Conservation (phyloP, 495 filamentous ascomycete genomes). For the Trichoderma orchidacearum region DNA sequence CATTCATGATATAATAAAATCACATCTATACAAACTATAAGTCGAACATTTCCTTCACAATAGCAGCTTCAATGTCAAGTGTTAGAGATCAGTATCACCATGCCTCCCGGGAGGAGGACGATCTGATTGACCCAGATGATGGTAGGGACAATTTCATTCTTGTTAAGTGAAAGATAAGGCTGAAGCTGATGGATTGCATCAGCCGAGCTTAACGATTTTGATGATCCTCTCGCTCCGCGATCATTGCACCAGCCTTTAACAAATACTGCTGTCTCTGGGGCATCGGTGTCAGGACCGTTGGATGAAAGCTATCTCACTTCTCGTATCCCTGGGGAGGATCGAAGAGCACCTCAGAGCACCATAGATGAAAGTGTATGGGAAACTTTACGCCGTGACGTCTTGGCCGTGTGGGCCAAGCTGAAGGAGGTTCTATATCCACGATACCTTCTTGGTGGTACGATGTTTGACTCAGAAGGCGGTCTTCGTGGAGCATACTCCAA, state of each 20-base stretch:
- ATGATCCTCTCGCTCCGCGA: conserved; percentile 60
- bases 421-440: conserved; percentile 94
- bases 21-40: neutral
- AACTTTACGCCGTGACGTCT: conserved; percentile 77
- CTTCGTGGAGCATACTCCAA: conserved; percentile 39
- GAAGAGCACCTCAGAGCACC: conserved; percentile 80
- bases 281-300: conserved; percentile 33
- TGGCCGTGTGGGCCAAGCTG: conserved; percentile 96
- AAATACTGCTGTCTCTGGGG: conserved; percentile 54
- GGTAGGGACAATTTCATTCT: conserved; percentile 32
- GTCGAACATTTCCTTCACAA: neutral
- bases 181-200: neutral
- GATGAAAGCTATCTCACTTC: conserved; percentile 66
- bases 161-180: neutral
- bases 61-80: neutral
- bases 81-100: conserved; percentile 45
- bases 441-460: conserved; percentile 74
- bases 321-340: conserved; percentile 84
- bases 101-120: conserved; percentile 69
- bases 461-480: conserved; percentile 44
- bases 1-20: too few species aligned
- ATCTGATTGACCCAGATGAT: conserved; percentile 90
- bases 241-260: conserved; percentile 62
- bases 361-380: conserved; percentile 97
- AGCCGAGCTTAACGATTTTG: conserved; percentile 80